Base-by-base conservation (phyloP, 768 basidiomycete species). In the Boletus rubescentipes region DNA sequence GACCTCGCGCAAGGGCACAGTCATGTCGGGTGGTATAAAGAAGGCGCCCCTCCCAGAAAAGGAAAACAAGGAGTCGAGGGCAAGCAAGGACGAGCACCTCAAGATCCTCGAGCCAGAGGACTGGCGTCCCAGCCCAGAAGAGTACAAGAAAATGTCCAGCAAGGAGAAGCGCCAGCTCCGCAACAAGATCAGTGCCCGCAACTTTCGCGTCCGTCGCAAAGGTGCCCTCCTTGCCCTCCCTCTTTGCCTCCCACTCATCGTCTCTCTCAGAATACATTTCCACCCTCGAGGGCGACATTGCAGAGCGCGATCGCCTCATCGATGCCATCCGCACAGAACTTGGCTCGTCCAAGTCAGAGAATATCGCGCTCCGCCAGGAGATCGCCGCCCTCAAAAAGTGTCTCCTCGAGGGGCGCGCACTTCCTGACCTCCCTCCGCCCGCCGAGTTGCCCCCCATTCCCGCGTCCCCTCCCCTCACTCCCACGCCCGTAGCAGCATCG, bases 111-210 rank as follows among this genome's bases (percentile, higher is more conserved):
- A 65, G 58, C 72, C 85, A 15, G 87, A 87, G 31, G 89, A 93
- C 61, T 92, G 91, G 89, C 81, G 91, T 45, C 92, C 91, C 9
- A 81, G 84, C 4, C 88, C 93, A 1, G 96, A 97, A 60, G 93
- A 94, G 57, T 97, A 98, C 75, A 87, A 91, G 67, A 98, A 93
- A 72, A 89, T 99, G 83, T 84, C 85, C 6, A 88, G 86, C 64
- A 98, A 96, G 75, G 95, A 98, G 77, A 98, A 98, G 73, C 76
- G 97, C 9, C 96, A 98, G 70, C 75, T 98, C 39, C 72, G 96
- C 46, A 99, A 99, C 76, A 99, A 99, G 85, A 93, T 98, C 62
- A 89, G 86, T 60, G 96, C 96, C 0, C 76, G 95, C 49, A 97
- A 96, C 68, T 98, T 98, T 74, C 80, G 96, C n/a, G 91, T 93